Conservation (phyloP, 352 stramenopile genomes). For the Peronospora tabacina region DNA sequence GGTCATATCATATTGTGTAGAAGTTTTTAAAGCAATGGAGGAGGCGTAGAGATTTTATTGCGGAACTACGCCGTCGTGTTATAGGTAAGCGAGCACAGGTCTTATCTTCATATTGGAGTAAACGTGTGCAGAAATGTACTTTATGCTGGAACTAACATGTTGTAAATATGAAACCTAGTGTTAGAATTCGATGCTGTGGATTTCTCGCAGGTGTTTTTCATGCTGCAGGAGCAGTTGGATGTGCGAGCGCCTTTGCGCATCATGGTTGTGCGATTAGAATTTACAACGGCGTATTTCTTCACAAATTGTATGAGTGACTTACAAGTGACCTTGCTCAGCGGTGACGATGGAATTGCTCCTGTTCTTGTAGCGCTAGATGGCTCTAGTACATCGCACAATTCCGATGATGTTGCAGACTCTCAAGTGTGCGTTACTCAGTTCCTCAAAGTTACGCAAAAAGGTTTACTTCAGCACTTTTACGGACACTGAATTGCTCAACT, state of each 20-base stretch:
- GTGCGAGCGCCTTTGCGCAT: constrained; percentile 30
- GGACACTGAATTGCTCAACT: constrained; percentile 8
- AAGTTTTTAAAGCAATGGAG: constrained; percentile 38
- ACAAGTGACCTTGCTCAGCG: constrained; percentile 29
- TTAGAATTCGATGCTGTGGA: constrained; percentile 45
- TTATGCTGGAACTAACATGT: constrained; percentile 2
- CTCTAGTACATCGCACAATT: constrained; percentile 3
- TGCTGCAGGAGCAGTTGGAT: constrained; percentile 41
- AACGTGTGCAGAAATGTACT: not conserved
- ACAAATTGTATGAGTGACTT: constrained; percentile 38
- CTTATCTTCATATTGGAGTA: not conserved
- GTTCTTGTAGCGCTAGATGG: constrained; percentile 13
- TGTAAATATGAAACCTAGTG: constrained; percentile 17
- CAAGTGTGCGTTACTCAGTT: constrained; percentile 13
- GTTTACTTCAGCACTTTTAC: constrained; percentile 25
- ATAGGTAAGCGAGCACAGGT: constrained; percentile 23
- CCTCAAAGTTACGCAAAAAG: constrained; percentile 20
- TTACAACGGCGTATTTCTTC: constrained; percentile 34
- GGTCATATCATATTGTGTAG: constrained; percentile 16
- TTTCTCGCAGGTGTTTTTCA: constrained; percentile 43
- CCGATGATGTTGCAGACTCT: constrained; percentile 6
- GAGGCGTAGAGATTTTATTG: constrained; percentile 33
- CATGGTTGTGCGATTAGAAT: constrained; percentile 32
- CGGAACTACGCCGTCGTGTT: constrained; percentile 21
- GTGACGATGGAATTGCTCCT: constrained; percentile 8